These are phyloP conservation scores for Tolypocladium ovalisporum DNA, from an alignment of 2,329 filamentous ascomycete species.

Conservation along the genomic window DNA sequence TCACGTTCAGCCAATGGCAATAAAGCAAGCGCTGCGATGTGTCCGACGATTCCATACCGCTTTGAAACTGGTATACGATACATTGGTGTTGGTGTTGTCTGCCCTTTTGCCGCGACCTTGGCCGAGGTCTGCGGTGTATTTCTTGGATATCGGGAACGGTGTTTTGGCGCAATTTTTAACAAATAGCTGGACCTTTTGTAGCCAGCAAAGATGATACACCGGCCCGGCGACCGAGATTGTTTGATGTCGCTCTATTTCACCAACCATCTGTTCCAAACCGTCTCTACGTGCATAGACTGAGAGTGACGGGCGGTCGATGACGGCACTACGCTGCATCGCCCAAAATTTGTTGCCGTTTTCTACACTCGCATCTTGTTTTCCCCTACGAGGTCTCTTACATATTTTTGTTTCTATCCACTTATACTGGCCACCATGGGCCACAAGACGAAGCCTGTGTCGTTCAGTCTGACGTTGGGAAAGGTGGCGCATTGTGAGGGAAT, in stretches of 20 bases:
- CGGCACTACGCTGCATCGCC: neutral
- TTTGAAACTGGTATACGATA: neutral
- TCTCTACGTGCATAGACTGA: neutral
- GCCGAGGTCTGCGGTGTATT: neutral
- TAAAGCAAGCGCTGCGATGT: neutral
- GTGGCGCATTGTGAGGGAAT: neutral
- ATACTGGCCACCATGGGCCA: neutral
- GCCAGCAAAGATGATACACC: neutral
- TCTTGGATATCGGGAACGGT: neutral
- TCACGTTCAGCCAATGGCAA: constrained; percentile 19
- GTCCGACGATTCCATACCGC: neutral
- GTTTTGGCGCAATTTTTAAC: neutral
- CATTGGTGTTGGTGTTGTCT: neutral
- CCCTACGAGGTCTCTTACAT: neutral
- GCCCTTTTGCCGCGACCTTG: too few relatives aligned
- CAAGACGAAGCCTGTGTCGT: neutral
- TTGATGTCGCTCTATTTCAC: neutral
- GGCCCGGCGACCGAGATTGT: neutral
- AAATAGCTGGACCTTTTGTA: neutral
- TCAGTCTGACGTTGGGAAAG: neutral
- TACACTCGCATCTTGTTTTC: neutral
- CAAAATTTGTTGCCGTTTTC: neutral
- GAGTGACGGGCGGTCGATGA: neutral
- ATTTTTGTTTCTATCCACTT: too few relatives aligned
- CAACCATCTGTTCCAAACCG: neutral